Conservation (phyloP, 371 early-diverging fungal genomes). For the Haplosporangium sp. region DNA sequence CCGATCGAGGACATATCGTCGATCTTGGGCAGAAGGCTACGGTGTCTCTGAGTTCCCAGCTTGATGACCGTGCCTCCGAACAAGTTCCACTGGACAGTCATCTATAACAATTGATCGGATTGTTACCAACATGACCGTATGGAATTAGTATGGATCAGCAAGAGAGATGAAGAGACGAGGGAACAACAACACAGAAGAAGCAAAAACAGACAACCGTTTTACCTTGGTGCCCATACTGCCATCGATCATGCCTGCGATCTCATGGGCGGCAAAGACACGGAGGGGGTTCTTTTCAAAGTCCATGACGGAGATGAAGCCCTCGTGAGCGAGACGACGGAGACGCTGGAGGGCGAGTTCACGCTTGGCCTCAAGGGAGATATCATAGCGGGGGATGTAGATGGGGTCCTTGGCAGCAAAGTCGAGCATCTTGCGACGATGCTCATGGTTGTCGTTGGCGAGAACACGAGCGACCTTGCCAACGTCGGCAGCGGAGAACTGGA, state of each 20-base stretch:
- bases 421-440: slow-evolving; percentile 63
- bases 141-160: too few species aligned
- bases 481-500: slow-evolving; percentile 49
- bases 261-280: slow-evolving; percentile 79
- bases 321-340: slow-evolving; percentile 66
- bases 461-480: slow-evolving; percentile 50
- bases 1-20: slow-evolving; percentile 71
- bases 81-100: slow-evolving; percentile 66
- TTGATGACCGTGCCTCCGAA: slow-evolving; percentile 77
- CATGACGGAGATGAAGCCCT: slow-evolving; percentile 71
- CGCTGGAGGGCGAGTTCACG: slow-evolving; percentile 76
- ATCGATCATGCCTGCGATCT: slow-evolving; percentile 78
- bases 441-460: slow-evolving; percentile 72
- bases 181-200: background rate
- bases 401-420: slow-evolving; percentile 65
- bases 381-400: slow-evolving; percentile 72
- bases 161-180: too few species aligned
- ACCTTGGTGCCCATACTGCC: slow-evolving; percentile 77
- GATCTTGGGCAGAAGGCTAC: slow-evolving; percentile 62
- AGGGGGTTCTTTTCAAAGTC: slow-evolving; percentile 82
- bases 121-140: too few species aligned
- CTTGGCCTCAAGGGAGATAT: slow-evolving; percentile 65
- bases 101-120: slow-evolving; percentile 5
- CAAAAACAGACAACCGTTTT: slow-evolving; percentile 43
- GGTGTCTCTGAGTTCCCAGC: slow-evolving; percentile 78